These are phyloP conservation scores for Quercus rubra DNA, from an alignment of 306 rosid genomes.

Conservation along the genomic window DNA sequence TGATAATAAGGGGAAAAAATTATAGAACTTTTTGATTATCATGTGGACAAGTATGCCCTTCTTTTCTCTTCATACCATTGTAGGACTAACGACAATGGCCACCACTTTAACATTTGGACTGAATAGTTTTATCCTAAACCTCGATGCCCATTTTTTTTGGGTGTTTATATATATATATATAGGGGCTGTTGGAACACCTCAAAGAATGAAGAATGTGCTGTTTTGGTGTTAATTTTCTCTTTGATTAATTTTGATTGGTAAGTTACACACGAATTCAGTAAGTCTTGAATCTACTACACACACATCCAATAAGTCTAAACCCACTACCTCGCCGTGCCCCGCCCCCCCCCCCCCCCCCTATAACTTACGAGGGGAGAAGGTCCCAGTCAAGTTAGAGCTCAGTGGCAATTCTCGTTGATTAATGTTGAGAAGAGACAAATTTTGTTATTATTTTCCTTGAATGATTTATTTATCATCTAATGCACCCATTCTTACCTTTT, in stretches of 20 bases:
- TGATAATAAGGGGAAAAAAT: not conserved
- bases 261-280: too few relatives aligned
- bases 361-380: too few relatives aligned
- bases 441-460: not conserved
- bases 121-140: not conserved
- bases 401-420: too few relatives aligned
- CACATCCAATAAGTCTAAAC: too few relatives aligned
- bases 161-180: too few relatives aligned
- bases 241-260: not conserved
- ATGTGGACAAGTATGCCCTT: not conserved
- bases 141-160: not conserved
- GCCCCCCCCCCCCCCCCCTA: too few relatives aligned
- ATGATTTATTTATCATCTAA: conserved; percentile 9
- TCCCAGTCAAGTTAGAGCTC: too few relatives aligned
- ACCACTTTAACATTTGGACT: not conserved
- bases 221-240: not conserved
- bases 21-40: not conserved
- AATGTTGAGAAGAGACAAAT: not conserved
- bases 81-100: not conserved
- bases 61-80: not conserved
- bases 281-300: too few relatives aligned
- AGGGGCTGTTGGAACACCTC: too few relatives aligned
- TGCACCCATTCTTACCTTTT: not conserved
- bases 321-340: too few relatives aligned
- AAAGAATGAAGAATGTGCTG: not conserved